Percentiles rank a stretch among this genome's conserved stretches.
Evolutionary conservation across 257 asterid genomes (phyloP).

Genomic region (Hygrophila difformis): DNA sequence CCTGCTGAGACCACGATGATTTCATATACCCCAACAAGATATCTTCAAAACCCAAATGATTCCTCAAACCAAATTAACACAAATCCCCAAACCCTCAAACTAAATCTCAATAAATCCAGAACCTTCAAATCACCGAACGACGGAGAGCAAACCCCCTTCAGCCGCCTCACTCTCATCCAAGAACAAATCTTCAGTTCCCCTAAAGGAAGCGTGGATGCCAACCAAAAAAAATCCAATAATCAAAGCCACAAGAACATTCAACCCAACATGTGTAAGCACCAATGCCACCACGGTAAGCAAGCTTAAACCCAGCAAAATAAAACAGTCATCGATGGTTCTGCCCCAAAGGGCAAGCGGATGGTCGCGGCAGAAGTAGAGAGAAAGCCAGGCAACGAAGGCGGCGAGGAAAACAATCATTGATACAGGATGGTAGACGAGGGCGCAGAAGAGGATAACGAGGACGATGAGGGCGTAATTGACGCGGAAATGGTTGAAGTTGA

Average conservation of each 20-base stretch:
- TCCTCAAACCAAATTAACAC: neutral
- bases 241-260: conserved; percentile 71
- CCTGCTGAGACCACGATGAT: no score
- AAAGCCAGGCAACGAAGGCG: conserved; percentile 43
- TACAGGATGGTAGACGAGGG: conserved; percentile 72
- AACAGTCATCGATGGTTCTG: conserved; percentile 42
- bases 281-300: conserved; percentile 59
- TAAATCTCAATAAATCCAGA: neutral
- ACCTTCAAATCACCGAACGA: conserved; percentile 27
- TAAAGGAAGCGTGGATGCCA: conserved; percentile 47
- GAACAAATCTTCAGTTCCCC: conserved; percentile 69
- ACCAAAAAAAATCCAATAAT: conserved; percentile 40
- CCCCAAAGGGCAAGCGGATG: conserved; percentile 44
- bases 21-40: no score
- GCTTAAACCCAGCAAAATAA: conserved; percentile 42
- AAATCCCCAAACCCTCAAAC: neutral
- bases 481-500: conserved; percentile 66
- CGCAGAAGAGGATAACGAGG: conserved; percentile 55
- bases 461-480: conserved; percentile 57
- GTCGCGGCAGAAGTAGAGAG: conserved; percentile 50
- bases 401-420: conserved; percentile 71
- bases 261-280: conserved; percentile 52
- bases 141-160: conserved; percentile 66
- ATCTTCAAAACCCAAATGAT: no score
- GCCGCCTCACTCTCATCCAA: conserved; percentile 70